Base-by-base conservation (phyloP, 805 yeast species). In the Nadsonia fulvescens region DNA sequence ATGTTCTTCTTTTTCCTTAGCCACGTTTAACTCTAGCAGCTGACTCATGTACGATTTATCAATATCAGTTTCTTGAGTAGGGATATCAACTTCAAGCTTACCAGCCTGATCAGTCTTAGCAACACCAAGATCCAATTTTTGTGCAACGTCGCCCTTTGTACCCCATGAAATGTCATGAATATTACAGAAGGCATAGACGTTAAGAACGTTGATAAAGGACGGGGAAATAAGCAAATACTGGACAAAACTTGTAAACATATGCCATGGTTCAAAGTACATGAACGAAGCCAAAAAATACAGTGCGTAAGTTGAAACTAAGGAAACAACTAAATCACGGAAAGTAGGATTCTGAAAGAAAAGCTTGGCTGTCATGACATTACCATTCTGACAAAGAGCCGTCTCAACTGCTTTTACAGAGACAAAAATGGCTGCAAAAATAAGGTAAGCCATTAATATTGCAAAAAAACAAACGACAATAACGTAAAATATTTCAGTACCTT, bases 111-210 rank as follows among this genome's bases (percentile, higher is more conserved):
- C 60, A 3, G 78, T 61, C 40, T 73, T 77, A 13, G 93, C 94
- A 23, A 73, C 70, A 33, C 95, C 96, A 40, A 89, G 59, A 48
- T 65, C 92, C 52, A 57, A 66, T 44, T 57, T 68, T 45, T 23
- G 68, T 10, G 41, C 62, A 7, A 67, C 69, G 26, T 72, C 79
- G 24, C 93, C 93, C 48, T 83, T 79, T 4, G 93, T 86, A 47
- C 96, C 96, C 96, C 96, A 86, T 5, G 94, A 77, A 24, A 86
- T 71, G 56, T 86, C 98, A 49, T 86, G 93, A 33, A 86, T 74
- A 51, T 86, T 86, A 57, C 95, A 83, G 48, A 86, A 83, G 3
- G 96, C 93, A 51, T 86, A 86, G 34, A 86, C 86, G 49, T 81
- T 82, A 44, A 86, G 58, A 28, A 83, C 86, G 43, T 86, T 83